Base-by-base conservation (phyloP, 2,329 filamentous ascomycete genomes). In the Fulvia fulva region DNA sequence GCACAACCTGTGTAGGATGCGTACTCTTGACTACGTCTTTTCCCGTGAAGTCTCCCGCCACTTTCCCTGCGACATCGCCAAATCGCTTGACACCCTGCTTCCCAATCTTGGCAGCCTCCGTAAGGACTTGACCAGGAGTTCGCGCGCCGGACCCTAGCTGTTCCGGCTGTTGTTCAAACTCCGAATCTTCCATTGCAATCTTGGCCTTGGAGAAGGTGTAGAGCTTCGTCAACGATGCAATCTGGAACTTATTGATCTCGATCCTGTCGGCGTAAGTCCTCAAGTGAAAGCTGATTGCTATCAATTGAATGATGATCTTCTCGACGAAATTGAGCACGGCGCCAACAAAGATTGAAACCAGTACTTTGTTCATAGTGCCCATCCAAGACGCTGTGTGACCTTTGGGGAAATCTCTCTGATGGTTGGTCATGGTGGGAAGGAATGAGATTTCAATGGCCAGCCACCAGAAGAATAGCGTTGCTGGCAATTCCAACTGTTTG, bases 271-370 rank as follows among this genome's bases (percentile, higher is more conserved):
- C 87, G 69, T 97, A 97, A 0, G 93, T 97, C 46, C 93, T 84
- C 58, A 90, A 80, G 72, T 97, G 93, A 75, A 97, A 97, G 61
- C 88, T 91, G 58, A 92, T 92, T 30, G 93, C 92, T 65, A 97
- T 96, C 76, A 96, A 87, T 70, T 97, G 92, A 56, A 97, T 96
- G 65, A 96, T 83, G 60, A 97, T 89, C 78, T 97, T 97, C 74
- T 97, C 92, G 53, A 88, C 80, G 60, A 94, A 88, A 74, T 97
- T 97, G 61, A 97, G 78, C 2, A 86, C 80, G 0, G 86, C 83
- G 61, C 90, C 83, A 14, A 95, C 87, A 66, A 97, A 92, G n/a
- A 95, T 71, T 2, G 89, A 83, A 19, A 96, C 85, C 60, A 97
- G 87, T 67, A 97, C 83, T 72, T 95, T 96, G 79, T 95, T 89